Evolutionary conservation across 306 rosid species (phyloP), one percentile per base, ranked within the genome.

Genomic region (Adenanthera pavonina): DNA sequence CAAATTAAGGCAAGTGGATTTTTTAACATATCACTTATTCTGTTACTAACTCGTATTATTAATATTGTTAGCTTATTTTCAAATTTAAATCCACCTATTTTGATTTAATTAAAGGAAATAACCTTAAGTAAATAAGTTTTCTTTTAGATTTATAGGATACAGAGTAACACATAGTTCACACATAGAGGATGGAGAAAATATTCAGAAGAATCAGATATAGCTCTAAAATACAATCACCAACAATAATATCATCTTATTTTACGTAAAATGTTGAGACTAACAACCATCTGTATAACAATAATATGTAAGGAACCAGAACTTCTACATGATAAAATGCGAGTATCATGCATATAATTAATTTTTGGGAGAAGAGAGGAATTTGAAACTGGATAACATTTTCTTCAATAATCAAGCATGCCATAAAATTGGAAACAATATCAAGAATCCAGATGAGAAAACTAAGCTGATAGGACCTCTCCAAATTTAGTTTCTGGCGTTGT

Each of bases 381-480:
- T 25, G 43, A 78, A 66, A 72, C 60, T 48, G 35, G 62, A 72
- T 49, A 78, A 62, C 41, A 62, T 52, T 72, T 35, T 11, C 44
- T 78, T 7, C 8, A 7, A 6, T 13, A 35, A 73, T 62, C 72
- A 70, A 72, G 34, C 59, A 64, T 30, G 9, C 43, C 43, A 11
- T 35, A 0, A 20, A 68, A 68, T 68, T 47, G 59, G 64, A 59
- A 77, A 72, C 25, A 75, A 34, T n/a, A 69, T 75, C 34, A 74
- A 75, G 9, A 69, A 78, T 62, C 65, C 17, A 75, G 40, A 69
- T 30, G 25, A 77, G 82, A 62, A 77, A 57, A 54, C 78, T 48
- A 86, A 78, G 35, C 77, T 78, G 81, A 83, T 72, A 84, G 72
- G 77, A 95, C 99, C 99, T 95, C 99, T 88, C 99, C 99, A 83